These are phyloP conservation scores for Agaricus blazei DNA, from an alignment of 768 basidiomycete genomes.

Conservation along the genomic window DNA sequence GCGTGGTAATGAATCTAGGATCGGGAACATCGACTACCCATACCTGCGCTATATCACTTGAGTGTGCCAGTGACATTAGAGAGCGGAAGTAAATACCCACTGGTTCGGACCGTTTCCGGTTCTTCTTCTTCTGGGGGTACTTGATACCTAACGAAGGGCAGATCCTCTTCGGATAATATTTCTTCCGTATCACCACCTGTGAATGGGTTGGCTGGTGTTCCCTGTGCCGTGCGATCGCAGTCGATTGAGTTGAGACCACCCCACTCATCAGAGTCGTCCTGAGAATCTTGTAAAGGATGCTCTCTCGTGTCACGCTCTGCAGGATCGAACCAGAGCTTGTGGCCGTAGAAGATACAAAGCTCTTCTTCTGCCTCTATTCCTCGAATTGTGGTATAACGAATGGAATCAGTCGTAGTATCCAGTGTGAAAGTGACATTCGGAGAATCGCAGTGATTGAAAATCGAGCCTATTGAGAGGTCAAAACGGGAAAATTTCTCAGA, in stretches of 20 bases:
- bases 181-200: constrained; percentile 36
- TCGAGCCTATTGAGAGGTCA: constrained; percentile 46
- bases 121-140: constrained; percentile 62
- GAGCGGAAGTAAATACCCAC: constrained; percentile 26
- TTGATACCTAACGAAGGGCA: constrained; percentile 65
- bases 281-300: background rate
- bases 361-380: constrained; percentile 59
- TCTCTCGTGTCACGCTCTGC: constrained; percentile 11
- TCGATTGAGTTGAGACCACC: constrained; percentile 32
- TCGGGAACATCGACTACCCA: constrained; percentile 78
- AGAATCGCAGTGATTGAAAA: constrained; percentile 71
- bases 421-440: constrained; percentile 70
- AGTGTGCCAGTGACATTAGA: background rate
- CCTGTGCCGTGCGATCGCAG: constrained; percentile 13
- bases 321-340: constrained; percentile 59
- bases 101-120: constrained; percentile 47
- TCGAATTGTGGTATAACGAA: constrained; percentile 55
- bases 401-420: constrained; percentile 49
- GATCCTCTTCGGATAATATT: constrained; percentile 47
- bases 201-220: constrained; percentile 21
- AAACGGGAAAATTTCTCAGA: background rate
- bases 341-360: constrained; percentile 74
- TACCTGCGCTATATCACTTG: constrained; percentile 45
- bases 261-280: constrained; percentile 32
- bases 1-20: constrained; percentile 46